These are phyloP conservation scores for Penicillium sp. DNA, from an alignment of 2,329 filamentous ascomycete genomes.

Conservation along the genomic window DNA sequence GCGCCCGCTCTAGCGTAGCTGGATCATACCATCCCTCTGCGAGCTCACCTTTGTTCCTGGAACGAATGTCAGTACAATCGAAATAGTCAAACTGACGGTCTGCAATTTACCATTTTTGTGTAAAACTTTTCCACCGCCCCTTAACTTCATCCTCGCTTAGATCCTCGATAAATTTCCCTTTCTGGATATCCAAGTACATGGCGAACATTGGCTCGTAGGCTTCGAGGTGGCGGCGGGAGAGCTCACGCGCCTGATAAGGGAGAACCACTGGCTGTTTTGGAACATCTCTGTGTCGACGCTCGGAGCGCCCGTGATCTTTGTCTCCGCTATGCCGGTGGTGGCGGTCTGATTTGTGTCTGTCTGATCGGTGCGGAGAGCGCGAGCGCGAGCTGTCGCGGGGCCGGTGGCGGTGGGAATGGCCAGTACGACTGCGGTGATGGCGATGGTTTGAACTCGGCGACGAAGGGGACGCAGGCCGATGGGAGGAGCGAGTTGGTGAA, in stretches of 20 bases:
- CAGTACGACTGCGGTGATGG: constrained; percentile 20
- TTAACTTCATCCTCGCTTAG: constrained; percentile 74
- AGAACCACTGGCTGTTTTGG: constrained; percentile 45
- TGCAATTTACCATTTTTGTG: constrained; percentile 72
- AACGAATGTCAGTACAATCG: constrained; percentile 46
- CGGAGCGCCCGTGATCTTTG: constrained; percentile 24
- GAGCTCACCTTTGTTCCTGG: constrained; percentile 79
- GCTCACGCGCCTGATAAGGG: constrained; percentile 65
- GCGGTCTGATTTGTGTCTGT: constrained; percentile 35
- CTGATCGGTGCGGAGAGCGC: constrained; percentile 37
- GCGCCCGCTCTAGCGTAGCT: constrained; percentile 61
- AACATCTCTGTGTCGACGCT: constrained; percentile 14
- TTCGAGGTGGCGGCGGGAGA: constrained; percentile 70
- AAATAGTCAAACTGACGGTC: constrained; percentile 1
- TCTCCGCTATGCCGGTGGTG: constrained; percentile 39
- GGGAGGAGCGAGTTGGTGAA: constrained; percentile 12
- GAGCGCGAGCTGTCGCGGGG: constrained; percentile 33
- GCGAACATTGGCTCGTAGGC: constrained; percentile 72
- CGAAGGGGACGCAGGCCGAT: constrained; percentile 5
- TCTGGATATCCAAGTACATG: constrained; percentile 86
- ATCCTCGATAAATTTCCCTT: constrained; percentile 67
- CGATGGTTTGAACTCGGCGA: constrained; percentile 11
- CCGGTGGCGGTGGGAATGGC: constrained; percentile 24
- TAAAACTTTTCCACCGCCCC: constrained; percentile 91
- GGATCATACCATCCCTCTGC: constrained; percentile 94